phyloP scores from a whole-genome alignment of 2,329 filamentous ascomycete genomes.

The Colletotrichum lindemuthianum region DNA sequence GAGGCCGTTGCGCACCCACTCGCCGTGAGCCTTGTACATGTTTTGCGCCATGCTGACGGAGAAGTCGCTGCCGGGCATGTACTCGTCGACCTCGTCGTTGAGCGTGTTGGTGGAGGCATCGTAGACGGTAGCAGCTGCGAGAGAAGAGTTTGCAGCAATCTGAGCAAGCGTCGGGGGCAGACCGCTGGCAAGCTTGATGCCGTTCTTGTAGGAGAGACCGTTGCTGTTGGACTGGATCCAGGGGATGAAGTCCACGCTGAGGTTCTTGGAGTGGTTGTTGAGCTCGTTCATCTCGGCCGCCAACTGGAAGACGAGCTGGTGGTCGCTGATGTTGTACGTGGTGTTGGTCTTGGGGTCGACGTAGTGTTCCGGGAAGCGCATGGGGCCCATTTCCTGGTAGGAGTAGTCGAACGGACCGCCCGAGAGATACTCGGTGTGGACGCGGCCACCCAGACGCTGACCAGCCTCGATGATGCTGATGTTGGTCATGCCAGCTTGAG shows the following conservation, averaged over 20 bases:
- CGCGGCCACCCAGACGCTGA: conserved; percentile 69
- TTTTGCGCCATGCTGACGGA: conserved; percentile 51
- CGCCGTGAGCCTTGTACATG: conserved; percentile 56
- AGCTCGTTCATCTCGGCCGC: conserved; percentile 67
- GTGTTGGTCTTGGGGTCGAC: conserved; percentile 62
- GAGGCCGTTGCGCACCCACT: conserved; percentile 48
- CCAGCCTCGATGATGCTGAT: conserved; percentile 71
- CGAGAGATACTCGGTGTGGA: conserved; percentile 71
- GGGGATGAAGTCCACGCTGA: conserved; percentile 68
- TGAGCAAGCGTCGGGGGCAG: conserved; percentile 63
- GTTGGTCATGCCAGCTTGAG: conserved; percentile 65
- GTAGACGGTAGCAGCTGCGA: conserved; percentile 44
- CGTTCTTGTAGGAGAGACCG: conserved; percentile 59
- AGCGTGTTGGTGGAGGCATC: conserved; percentile 48
- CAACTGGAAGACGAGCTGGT: conserved; percentile 72
- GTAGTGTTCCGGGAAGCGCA: conserved; percentile 69
- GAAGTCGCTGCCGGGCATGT: conserved; percentile 49
- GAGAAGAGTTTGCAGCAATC: conserved; percentile 54
- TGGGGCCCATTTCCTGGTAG: conserved; percentile 74
- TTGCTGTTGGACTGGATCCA: conserved; percentile 69
- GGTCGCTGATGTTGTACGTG: conserved; percentile 68
- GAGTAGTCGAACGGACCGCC: conserved; percentile 70
- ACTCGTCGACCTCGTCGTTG: conserved; percentile 47
- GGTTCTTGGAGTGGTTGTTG: conserved; percentile 60
- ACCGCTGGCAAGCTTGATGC: conserved; percentile 60